Evolutionary conservation across 768 basidiomycete species (phyloP).

Genomic region (Mycena galericulata): DNA sequence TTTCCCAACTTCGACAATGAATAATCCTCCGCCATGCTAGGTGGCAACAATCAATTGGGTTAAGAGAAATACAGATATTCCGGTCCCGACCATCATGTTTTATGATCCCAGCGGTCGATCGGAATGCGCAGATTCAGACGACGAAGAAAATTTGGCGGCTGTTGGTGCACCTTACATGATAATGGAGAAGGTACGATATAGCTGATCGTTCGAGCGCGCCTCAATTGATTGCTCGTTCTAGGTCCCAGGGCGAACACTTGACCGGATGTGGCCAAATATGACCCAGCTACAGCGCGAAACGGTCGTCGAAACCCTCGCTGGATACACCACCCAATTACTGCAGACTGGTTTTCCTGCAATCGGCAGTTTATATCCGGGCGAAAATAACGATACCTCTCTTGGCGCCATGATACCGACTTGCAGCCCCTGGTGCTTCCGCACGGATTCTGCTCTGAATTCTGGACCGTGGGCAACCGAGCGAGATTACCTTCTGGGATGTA

Average conservation of each 20-base stretch:
- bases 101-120: background rate
- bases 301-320: background rate
- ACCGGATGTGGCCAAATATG: conserved; percentile 1
- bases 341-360: background rate
- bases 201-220: background rate
- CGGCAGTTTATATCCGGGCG: conserved; percentile 1
- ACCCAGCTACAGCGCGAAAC: background rate
- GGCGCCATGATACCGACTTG: background rate
- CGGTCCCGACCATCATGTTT: background rate
- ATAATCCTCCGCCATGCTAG: background rate
- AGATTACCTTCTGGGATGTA: conserved; percentile 1
- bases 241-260: background rate
- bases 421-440: conserved; percentile 5
- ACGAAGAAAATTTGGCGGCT: background rate
- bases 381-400: background rate
- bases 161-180: conserved; percentile 8
- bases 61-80: background rate
- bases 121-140: too few relatives aligned
- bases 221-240: background rate
- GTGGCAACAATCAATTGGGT: conserved; percentile 3
- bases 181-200: conserved; percentile 4
- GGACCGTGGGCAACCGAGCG: conserved; percentile 2
- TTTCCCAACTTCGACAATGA: background rate
- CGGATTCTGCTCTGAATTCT: background rate
- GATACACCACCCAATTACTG: background rate